Percentiles rank a stretch among this genome's conserved stretches.
These are phyloP conservation scores for Rhizopogon vulgaris DNA, from an alignment of 768 basidiomycete genomes.

Conservation along the genomic window DNA sequence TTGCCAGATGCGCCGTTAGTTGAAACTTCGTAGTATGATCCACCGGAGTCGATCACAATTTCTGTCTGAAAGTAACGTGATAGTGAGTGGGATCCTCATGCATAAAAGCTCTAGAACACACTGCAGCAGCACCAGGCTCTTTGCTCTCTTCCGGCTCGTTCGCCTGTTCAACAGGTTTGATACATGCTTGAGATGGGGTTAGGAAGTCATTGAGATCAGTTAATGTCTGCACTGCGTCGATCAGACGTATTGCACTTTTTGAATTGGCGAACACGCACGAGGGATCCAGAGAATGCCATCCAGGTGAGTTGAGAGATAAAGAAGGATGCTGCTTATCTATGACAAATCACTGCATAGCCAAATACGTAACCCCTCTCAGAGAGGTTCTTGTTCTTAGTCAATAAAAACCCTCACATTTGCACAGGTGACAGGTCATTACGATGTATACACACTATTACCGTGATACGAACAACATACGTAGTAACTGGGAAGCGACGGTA, in stretches of 20 bases:
- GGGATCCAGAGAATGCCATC: constrained; percentile 86
- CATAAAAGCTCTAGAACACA: constrained; percentile 13
- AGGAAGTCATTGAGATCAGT: constrained; percentile 98
- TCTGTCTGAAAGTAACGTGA: constrained; percentile 56
- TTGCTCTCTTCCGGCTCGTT: constrained; percentile 35
- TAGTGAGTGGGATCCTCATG: constrained; percentile 1
- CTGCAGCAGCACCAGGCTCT: constrained; percentile 38
- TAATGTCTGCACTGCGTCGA: constrained; percentile 51
- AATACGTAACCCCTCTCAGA: too few relatives aligned
- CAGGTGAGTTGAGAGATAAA: neutral
- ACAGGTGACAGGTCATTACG: too few relatives aligned
- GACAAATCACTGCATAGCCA: neutral
- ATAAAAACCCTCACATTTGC: too few relatives aligned
- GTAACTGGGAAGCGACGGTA: too few relatives aligned
- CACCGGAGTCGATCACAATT: constrained; percentile 81
- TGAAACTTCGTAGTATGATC: constrained; percentile 83
- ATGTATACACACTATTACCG: too few relatives aligned
- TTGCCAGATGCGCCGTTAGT: constrained; percentile 19
- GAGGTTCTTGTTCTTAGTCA: too few relatives aligned
- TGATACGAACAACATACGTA: too few relatives aligned
- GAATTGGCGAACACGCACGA: constrained; percentile 39
- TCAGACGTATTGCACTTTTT: constrained; percentile 3
- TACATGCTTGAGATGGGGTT: constrained; percentile 93
- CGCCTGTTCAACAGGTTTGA: constrained; percentile 79
- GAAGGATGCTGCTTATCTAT: neutral